Base-by-base conservation (phyloP, 2,329 filamentous ascomycete species). In the Stemphylium vesicarium region DNA sequence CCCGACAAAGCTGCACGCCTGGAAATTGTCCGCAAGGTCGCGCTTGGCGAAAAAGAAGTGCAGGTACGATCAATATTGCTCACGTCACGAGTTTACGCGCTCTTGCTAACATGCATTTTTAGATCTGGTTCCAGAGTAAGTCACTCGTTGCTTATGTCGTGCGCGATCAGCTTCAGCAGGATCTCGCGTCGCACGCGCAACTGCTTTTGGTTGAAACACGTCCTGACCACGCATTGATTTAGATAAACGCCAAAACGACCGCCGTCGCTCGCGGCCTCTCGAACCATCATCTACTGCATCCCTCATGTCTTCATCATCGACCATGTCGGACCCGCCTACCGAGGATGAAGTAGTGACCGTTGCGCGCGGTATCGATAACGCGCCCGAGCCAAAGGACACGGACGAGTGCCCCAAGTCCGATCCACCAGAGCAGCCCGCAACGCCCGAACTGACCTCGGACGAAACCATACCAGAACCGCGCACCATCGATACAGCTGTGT, bases 1-100 rank as follows among this genome's bases (percentile, higher is more conserved):
- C 94, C 94, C 31, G 93, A 96, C 79, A 97, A 96, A 78, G 84
- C 87, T 51, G 89, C 91, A 75, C 91, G 94, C 78, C 84, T 91
- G 41, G 88, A 88, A 54, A 92, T 98, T 61, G 91, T 96, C 56
- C 85, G 86, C 77, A 90, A 88, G 76, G 92, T 97, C 57, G 89
- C 91, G 20, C 83, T 98, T 60, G 94, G 91, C 64, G 93, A 97
- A 79, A 97, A 96, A 77, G 93, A 97, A 80, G 92, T 97, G 33
- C 94, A 97, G 87, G 94, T 96, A 80, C 76, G 88, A 76, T 53
- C 54, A 45, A 60, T 40, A 57, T 53, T 55, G 33, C 47, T 58
- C 60, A 65, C 63, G 68, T 72, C 67, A 67, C 65, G 55, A 59
- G 60, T 56, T 57, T 43, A 60, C 61, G 71, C 60, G 61, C 59